Evolutionary conservation across 306 rosid genomes (phyloP).

Genomic region (Canavalia gladiata): DNA sequence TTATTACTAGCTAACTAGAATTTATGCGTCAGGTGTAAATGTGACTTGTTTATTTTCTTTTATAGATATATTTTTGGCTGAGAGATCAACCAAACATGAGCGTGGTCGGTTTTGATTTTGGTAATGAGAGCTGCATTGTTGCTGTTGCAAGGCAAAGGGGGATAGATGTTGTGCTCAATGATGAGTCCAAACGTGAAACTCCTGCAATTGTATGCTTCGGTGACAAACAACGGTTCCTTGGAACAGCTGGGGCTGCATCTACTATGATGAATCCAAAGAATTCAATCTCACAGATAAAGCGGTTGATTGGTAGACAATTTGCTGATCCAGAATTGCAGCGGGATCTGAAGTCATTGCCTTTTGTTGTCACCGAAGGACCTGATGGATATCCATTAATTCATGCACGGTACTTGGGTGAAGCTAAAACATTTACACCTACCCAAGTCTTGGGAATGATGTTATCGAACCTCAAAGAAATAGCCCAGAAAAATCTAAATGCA

Average conservation of each 20-base stretch:
- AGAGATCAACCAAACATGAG: constrained; percentile 72
- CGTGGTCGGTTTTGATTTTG: constrained; percentile 96
- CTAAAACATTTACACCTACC: constrained; percentile 74
- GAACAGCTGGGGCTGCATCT: constrained; percentile 96
- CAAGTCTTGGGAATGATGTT: constrained; percentile 88
- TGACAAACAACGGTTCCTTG: constrained; percentile 91
- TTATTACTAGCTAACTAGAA: background rate
- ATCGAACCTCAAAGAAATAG: constrained; percentile 81
- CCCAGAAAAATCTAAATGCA: constrained; percentile 81
- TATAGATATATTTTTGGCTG: constrained; percentile 1
- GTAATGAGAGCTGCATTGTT: constrained; percentile 95
- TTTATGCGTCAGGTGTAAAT: background rate
- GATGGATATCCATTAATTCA: constrained; percentile 91
- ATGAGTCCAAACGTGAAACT: constrained; percentile 95
- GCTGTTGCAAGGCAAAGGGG: constrained; percentile 98
- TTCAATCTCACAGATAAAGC: constrained; percentile 83
- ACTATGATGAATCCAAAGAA: constrained; percentile 96
- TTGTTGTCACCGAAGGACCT: constrained; percentile 77
- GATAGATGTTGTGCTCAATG: constrained; percentile 94
- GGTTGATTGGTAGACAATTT: constrained; percentile 77
- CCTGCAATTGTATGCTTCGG: constrained; percentile 98
- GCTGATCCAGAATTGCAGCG: constrained; percentile 84
- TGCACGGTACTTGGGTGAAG: constrained; percentile 77
- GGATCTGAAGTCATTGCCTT: constrained; percentile 82
- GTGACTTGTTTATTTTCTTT: background rate